Evolutionary conservation across 2,329 filamentous ascomycete genomes (phyloP), one percentile per base, ranked within the genome.

Genomic region (Xylariaceae sp.): DNA sequence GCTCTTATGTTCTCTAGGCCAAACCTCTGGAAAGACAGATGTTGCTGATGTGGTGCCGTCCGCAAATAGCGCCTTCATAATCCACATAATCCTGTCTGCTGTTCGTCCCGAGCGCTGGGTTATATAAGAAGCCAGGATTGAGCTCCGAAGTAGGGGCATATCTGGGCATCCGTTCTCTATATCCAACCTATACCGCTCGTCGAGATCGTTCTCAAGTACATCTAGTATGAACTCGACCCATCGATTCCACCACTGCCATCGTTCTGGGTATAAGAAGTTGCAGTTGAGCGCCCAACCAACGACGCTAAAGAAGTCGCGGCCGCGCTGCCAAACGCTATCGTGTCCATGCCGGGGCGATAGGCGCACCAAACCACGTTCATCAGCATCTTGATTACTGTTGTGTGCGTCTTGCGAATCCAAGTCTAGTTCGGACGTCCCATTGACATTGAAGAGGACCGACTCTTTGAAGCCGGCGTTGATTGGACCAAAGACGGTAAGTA

Each of bases 241-340:
- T 6, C 85, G 75, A 65, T 82, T 86, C 92, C 93, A 98, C 68
- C 87, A 83, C 46, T 80, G 82, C 94, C 95, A 98, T 17, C 94
- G 83, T 36, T 83, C 81, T 1, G 86, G 86, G 65, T 94, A 81
- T 28, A 83, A 73, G 1, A 89, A 82, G 48, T 91, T 93, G 76
- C 94, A 98, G 70, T 94, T 95, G 72, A 98, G 92, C 0, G 91
- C 89, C 95, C 95, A 98, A 3, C 94, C 95, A 0, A 95, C 82
- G 0, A 91, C 84, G 37, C 87, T 84, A 92, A 95, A 99, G 67
- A 98, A 96, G 69, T 96, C 91, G 59, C 90, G 87, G 1, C 89
- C 90, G n/a, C 85, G 83, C 14, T 77, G 78, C 85, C 90, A 96
- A 1, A 97, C 62, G 26, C 89, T 88, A 39, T 86, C 77, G 47